These are phyloP conservation scores for Diaporthe velutina DNA, from an alignment of 2,329 filamentous ascomycete species.

Conservation along the genomic window DNA sequence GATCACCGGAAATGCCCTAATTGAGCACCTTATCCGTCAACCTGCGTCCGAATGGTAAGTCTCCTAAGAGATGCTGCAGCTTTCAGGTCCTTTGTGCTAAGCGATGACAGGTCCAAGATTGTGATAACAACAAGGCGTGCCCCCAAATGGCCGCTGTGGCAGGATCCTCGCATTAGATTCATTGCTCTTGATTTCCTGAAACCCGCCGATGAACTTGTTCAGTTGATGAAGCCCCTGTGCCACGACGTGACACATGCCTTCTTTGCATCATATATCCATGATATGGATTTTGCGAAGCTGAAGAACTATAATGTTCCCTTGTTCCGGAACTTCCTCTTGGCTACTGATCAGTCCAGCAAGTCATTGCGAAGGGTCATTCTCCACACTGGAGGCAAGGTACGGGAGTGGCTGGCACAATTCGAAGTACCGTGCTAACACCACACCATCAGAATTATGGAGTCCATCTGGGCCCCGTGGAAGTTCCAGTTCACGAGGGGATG, in stretches of 20 bases:
- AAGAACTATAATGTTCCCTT: slow-evolving; percentile 35
- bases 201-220: slow-evolving; percentile 36
- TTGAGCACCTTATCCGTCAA: slow-evolving; percentile 48
- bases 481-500: slow-evolving; percentile 58
- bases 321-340: slow-evolving; percentile 37
- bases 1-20: slow-evolving; percentile 50
- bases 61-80: background rate
- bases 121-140: slow-evolving; percentile 38
- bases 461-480: slow-evolving; percentile 57
- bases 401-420: background rate
- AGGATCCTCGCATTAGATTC: slow-evolving; percentile 37
- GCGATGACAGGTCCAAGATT: slow-evolving; percentile 31
- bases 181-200: slow-evolving; percentile 39
- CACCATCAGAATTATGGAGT: slow-evolving; percentile 60
- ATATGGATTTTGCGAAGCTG: slow-evolving; percentile 35
- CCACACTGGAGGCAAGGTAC: slow-evolving; percentile 40
- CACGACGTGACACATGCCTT: slow-evolving; percentile 39
- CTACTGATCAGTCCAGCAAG: slow-evolving; percentile 32
- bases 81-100: background rate
- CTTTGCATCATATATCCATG: slow-evolving; percentile 40
- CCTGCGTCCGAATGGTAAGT: slow-evolving; percentile 36
- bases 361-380: slow-evolving; percentile 34
- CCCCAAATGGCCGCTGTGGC: slow-evolving; percentile 34
- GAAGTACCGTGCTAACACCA: slow-evolving; percentile 47
- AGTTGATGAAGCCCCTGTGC: slow-evolving; percentile 27